Conservation (phyloP, 768 basidiomycete species). For the Amyloporia xantha region DNA sequence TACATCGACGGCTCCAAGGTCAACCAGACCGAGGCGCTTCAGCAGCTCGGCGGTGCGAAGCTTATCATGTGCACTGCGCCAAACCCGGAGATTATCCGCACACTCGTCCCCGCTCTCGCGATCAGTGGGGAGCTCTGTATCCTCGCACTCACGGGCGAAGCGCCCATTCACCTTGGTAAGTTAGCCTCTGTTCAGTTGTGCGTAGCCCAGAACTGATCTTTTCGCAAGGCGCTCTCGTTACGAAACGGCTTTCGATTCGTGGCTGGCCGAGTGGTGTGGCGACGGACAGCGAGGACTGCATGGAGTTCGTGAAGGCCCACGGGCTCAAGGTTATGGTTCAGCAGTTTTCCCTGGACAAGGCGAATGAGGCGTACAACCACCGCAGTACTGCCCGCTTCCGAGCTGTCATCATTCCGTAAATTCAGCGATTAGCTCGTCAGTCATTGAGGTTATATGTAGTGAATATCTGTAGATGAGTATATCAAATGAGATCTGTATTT, state of each 20-base stretch:
- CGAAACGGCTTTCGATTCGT: conserved; percentile 18
- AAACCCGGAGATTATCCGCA: conserved; percentile 10
- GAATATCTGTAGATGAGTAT: too few relatives aligned
- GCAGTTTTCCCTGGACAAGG: conserved; percentile 19
- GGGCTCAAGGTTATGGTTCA: conserved; percentile 18
- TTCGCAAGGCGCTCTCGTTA: conserved; percentile 10
- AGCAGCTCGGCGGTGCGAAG: conserved; percentile 33
- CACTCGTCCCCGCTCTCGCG: conserved; percentile 16
- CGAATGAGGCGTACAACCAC: conserved; percentile 20
- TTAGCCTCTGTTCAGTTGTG: background rate
- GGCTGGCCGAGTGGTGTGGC: conserved; percentile 18
- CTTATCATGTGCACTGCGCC: conserved; percentile 31
- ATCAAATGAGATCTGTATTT: too few relatives aligned
- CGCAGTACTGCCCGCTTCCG: conserved; percentile 16
- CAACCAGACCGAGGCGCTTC: conserved; percentile 24
- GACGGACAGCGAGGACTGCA: conserved; percentile 16
- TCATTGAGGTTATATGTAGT: too few relatives aligned
- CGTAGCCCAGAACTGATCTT: conserved; percentile 1
- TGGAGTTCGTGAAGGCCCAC: conserved; percentile 14
- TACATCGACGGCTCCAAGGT: conserved; percentile 29
- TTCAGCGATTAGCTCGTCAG: background rate
- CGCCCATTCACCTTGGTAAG: conserved; percentile 15
- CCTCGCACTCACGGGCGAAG: conserved; percentile 13
- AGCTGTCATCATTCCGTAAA: conserved; percentile 17
- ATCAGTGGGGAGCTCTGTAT: conserved; percentile 18